phyloP scores from a whole-genome alignment of 805 yeast species.

The Yamadazyma laniorum region DNA sequence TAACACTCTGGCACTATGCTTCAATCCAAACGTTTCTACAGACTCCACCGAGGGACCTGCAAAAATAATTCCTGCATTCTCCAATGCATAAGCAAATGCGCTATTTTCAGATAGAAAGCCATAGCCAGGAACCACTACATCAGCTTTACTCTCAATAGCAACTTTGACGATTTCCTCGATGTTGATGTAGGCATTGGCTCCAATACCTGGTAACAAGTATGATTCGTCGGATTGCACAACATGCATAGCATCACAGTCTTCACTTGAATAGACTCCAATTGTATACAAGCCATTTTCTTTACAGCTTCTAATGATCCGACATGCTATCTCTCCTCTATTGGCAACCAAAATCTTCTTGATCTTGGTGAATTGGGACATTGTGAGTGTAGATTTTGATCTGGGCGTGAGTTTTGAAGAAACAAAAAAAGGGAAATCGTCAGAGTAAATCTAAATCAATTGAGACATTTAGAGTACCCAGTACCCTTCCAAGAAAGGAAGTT shows the following conservation, averaged over 20 bases:
- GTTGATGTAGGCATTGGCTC: constrained; percentile 86
- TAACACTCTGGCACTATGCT: constrained; percentile 93
- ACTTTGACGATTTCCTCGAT: constrained; percentile 82
- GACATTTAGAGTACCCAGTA: too few species aligned
- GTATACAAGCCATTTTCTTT: constrained; percentile 73
- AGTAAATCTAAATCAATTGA: too few species aligned
- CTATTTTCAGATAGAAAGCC: constrained; percentile 97
- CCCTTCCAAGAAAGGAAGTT: too few species aligned
- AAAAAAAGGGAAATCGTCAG: too few species aligned
- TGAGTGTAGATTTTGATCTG: too few species aligned
- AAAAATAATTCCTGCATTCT: constrained; percentile 75
- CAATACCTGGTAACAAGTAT: constrained; percentile 73
- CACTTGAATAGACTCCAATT: constrained; percentile 86
- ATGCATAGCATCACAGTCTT: constrained; percentile 86
- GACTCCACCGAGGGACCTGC: constrained; percentile 97
- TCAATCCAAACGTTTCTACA: constrained; percentile 84
- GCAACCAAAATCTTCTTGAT: constrained; percentile 40
- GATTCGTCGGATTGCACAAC: constrained; percentile 83
- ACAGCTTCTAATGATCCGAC: constrained; percentile 83
- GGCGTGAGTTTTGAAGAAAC: too few species aligned
- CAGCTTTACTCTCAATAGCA: constrained; percentile 75
- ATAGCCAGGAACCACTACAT: constrained; percentile 96
- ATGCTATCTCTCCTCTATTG: constrained; percentile 97
- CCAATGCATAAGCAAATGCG: constrained; percentile 86
- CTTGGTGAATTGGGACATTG: not conserved